Percentiles rank a stretch among this genome's conserved stretches.
Conservation (phyloP, 2,329 filamentous ascomycete species). For the Calonectria naviculata region DNA sequence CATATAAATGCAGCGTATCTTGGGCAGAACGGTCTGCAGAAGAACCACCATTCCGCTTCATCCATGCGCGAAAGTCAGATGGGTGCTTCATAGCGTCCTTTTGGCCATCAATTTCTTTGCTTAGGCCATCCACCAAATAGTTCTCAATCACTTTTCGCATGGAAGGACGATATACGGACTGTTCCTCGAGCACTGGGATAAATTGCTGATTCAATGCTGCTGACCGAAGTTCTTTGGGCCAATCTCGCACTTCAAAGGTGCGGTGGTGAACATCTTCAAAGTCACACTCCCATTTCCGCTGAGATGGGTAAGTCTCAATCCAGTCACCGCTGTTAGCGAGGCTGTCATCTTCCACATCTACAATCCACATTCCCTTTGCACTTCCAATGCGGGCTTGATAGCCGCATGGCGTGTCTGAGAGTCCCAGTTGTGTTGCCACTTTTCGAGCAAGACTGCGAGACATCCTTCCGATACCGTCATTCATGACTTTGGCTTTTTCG, state of each 20-base stretch:
- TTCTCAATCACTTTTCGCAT: slow-evolving; percentile 62
- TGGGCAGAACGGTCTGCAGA: slow-evolving; percentile 51
- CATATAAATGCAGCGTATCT: slow-evolving; percentile 56
- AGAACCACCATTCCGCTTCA: slow-evolving; percentile 53
- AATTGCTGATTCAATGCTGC: slow-evolving; percentile 75
- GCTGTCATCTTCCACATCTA: slow-evolving; percentile 60
- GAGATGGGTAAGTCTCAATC: slow-evolving; percentile 76
- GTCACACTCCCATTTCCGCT: slow-evolving; percentile 73
- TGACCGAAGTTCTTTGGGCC: slow-evolving; percentile 45
- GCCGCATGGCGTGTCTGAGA: slow-evolving; percentile 67
- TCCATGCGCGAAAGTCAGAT: slow-evolving; percentile 63
- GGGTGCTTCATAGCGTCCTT: slow-evolving; percentile 62
- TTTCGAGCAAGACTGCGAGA: slow-evolving; percentile 68
- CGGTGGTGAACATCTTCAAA: slow-evolving; percentile 61
- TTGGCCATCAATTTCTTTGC: slow-evolving; percentile 63
- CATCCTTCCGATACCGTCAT: slow-evolving; percentile 74
- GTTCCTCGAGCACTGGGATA: slow-evolving; percentile 73
- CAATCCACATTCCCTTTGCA: slow-evolving; percentile 81
- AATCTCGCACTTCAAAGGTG: slow-evolving; percentile 72
- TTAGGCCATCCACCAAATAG: slow-evolving; percentile 62
- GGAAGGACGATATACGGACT: slow-evolving; percentile 55
- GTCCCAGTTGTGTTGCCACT: slow-evolving; percentile 62
- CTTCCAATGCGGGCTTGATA: slow-evolving; percentile 78
- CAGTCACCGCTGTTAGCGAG: slow-evolving; percentile 59
- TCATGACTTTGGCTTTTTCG: slow-evolving; percentile 61